Conservation (phyloP, 768 basidiomycete species). For the Mycena alexandri region DNA sequence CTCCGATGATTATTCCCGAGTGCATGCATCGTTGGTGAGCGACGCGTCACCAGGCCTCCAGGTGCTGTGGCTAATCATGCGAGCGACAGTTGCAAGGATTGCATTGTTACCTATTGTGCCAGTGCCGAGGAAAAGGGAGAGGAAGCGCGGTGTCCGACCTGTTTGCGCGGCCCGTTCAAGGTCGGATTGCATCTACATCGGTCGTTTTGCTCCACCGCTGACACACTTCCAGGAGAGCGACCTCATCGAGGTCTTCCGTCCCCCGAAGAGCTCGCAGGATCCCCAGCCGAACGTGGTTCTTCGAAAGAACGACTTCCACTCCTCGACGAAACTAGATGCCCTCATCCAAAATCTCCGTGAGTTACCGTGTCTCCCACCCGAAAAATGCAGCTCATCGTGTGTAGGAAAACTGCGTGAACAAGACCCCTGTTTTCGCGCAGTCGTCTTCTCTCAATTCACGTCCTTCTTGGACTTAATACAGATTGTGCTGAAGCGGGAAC, state of each 20-base stretch:
- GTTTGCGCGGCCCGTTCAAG: conserved; percentile 76
- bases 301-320: conserved; percentile 85
- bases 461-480: conserved; percentile 89
- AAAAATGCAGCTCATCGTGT: not conserved
- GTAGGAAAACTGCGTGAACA: conserved; percentile 73
- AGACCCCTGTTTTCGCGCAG: conserved; percentile 83
- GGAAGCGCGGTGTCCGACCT: conserved; percentile 84
- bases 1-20: conserved; percentile 74
- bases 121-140: conserved; percentile 78
- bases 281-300: conserved; percentile 64
- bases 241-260: conserved; percentile 71
- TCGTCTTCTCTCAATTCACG: conserved; percentile 94
- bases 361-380: conserved; percentile 33
- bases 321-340: conserved; percentile 93
- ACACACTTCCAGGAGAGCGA: conserved; percentile 61
- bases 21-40: conserved; percentile 85
- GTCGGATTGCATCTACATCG: conserved; percentile 45
- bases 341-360: conserved; percentile 78
- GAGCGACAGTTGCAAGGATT: conserved; percentile 84
- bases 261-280: conserved; percentile 51
- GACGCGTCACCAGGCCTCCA: not conserved
- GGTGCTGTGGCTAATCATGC: conserved; percentile 1
- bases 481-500: conserved; percentile 74
- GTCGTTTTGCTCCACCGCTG: not conserved
- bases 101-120: conserved; percentile 81